Conservation (phyloP, 2,329 filamentous ascomycete genomes). For the Truncatella angustata region DNA sequence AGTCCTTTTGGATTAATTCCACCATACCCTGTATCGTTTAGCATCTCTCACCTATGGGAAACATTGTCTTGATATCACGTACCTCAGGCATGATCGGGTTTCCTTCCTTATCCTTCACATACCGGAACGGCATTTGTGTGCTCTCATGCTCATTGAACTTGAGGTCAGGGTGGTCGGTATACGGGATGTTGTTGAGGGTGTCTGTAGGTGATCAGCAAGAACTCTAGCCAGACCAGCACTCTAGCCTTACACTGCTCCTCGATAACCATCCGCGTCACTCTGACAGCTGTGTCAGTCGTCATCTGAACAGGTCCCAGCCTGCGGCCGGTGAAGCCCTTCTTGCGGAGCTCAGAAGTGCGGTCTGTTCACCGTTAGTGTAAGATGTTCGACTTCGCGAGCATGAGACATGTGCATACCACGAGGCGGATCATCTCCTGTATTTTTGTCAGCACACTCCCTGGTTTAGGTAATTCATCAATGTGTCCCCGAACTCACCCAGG, state of each 20-base stretch:
- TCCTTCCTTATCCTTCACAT: slow-evolving; percentile 73
- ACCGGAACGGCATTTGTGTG: slow-evolving; percentile 97
- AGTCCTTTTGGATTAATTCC: slow-evolving; percentile 88
- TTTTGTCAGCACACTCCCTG: slow-evolving; percentile 6
- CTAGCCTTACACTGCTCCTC: slow-evolving; percentile 70
- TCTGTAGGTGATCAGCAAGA: slow-evolving; percentile 47
- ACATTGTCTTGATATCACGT: slow-evolving; percentile 14
- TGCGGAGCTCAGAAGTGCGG: slow-evolving; percentile 90
- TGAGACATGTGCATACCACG: slow-evolving; percentile 58
- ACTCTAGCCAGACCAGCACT: slow-evolving; percentile 4
- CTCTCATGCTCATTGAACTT: slow-evolving; percentile 89
- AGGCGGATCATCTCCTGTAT: slow-evolving; percentile 84
- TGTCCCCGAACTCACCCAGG: slow-evolving; percentile 59
- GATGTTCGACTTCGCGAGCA: background rate
- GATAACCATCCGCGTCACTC: slow-evolving; percentile 86
- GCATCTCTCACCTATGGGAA: slow-evolving; percentile 10
- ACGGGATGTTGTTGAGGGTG: slow-evolving; percentile 74
- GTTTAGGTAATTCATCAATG: too few species aligned
- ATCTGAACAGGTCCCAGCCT: slow-evolving; percentile 91
- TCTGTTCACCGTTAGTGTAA: too few species aligned
- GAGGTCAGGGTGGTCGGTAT: slow-evolving; percentile 86
- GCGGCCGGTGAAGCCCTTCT: slow-evolving; percentile 87
- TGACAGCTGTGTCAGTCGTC: slow-evolving; percentile 96
- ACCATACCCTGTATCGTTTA: slow-evolving; percentile 73
- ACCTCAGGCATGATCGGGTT: slow-evolving; percentile 91